Base-by-base conservation (phyloP, 306 rosid species). In the Inga oerstediana region DNA sequence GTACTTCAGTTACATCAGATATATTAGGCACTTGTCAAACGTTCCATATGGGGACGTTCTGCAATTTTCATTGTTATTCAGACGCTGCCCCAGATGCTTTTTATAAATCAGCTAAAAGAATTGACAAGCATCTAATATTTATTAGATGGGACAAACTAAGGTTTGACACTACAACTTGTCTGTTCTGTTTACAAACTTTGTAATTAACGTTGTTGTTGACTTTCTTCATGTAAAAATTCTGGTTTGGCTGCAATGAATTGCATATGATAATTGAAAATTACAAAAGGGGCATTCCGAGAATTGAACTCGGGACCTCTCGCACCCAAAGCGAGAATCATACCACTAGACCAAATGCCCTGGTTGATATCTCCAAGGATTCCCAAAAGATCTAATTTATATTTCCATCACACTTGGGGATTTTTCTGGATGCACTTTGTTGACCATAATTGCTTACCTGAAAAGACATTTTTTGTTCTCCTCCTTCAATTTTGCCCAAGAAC, bases 271-370 rank as follows among this genome's bases (percentile, higher is more conserved):
- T 27, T 62, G 39, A 27, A 27, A 24, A 27, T 27, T 62, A 30
- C 39, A 27, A 27, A 62, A 3, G 66, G 66, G 66, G 66, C 66
- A 59, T 59, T 59, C 66, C 80, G 75, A 83, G 89, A 89, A 85
- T 85, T 56, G 76, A 81, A 81, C 83, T 83, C 82, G 83, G 88
- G 88, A 87, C 90, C 90, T 84, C 86, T 86, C 65, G 81, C 89
- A 88, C 87, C 89, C 89, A 67, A 84, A 86, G 86, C 85, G 69
- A 88, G 87, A 88, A 88, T 87, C 90, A 85, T 88, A 83, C 89
- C 87, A 85, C 89, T 80, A 83, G 89, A 86, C 89, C 91, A 86
- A 86, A 87, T 83, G 89, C 86, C 91, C 91, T 20, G 1, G 24
- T 35, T 78, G 62, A 14, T 59, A 59, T 4, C 39, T 24, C 0